Conservation (phyloP, 2,329 filamentous ascomycete genomes). For the Colletotrichum euphorbiae region DNA sequence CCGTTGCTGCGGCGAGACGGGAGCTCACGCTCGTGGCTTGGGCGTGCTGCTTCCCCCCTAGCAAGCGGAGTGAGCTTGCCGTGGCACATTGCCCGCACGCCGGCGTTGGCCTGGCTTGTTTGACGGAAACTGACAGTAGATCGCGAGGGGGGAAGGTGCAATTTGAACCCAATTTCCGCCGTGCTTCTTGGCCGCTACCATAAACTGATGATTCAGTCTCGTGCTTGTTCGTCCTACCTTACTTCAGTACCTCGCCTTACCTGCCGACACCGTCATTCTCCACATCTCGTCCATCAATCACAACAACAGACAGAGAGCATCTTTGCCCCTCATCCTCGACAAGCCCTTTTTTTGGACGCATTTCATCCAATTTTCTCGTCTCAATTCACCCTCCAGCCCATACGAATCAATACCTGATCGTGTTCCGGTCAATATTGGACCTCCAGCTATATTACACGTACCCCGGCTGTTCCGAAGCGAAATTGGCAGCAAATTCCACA, state of each 20-base stretch:
- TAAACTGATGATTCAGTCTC: background rate
- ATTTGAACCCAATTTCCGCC: slow-evolving; percentile 35
- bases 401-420: slow-evolving; percentile 25
- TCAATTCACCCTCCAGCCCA: slow-evolving; percentile 7
- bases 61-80: slow-evolving; percentile 25
- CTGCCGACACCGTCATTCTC: background rate
- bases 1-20: slow-evolving; percentile 28
- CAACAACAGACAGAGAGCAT: slow-evolving; percentile 6
- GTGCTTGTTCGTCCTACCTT: background rate
- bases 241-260: background rate
- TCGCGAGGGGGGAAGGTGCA: slow-evolving; percentile 25
- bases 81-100: background rate
- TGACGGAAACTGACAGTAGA: slow-evolving; percentile 28
- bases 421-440: slow-evolving; percentile 15
- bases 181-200: background rate
- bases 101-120: slow-evolving; percentile 8
- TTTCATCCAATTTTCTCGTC: slow-evolving; percentile 5
- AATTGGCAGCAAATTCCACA: slow-evolving; percentile 31
- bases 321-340: slow-evolving; percentile 6
- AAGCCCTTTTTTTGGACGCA: slow-evolving; percentile 11
- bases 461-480: slow-evolving; percentile 34
- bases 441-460: slow-evolving; percentile 26
- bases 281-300: background rate
- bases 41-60: slow-evolving; percentile 1
- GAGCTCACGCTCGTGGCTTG: slow-evolving; percentile 15